Percentiles rank a stretch among this genome's conserved stretches.
These are phyloP conservation scores for Hypholoma sublateritium DNA, from an alignment of 768 basidiomycete species.

Conservation along the genomic window DNA sequence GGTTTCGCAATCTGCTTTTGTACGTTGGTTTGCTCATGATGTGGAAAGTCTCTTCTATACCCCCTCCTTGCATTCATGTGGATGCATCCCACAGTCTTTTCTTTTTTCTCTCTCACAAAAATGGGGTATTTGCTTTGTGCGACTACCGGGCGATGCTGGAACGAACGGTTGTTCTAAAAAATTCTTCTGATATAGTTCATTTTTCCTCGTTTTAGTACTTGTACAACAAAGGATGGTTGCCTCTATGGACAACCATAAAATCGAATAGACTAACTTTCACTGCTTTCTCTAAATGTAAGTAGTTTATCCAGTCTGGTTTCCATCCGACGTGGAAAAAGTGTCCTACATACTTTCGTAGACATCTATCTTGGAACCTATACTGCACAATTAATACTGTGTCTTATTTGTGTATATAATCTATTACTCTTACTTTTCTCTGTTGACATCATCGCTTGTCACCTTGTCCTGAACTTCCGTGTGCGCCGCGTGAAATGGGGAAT, in stretches of 20 bases:
- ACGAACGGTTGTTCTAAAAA: slow-evolving; percentile 23
- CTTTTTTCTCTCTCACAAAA: slow-evolving; percentile 18
- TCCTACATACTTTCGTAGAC: slow-evolving; percentile 14
- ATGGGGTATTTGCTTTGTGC: slow-evolving; percentile 20
- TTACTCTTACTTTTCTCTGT: slow-evolving; percentile 7
- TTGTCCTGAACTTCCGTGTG: slow-evolving; percentile 1
- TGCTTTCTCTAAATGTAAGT: slow-evolving; percentile 25
- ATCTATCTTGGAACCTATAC: slow-evolving; percentile 13
- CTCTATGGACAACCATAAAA: slow-evolving; percentile 28
- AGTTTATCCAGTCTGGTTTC: slow-evolving; percentile 23
- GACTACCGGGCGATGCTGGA: slow-evolving; percentile 34
- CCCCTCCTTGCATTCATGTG: slow-evolving; percentile 30
- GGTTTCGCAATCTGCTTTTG: slow-evolving; percentile 27
- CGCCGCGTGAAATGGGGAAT: slow-evolving; percentile 51
- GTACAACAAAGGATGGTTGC: slow-evolving; percentile 46
- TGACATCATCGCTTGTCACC: slow-evolving; percentile 4
- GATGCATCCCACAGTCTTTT: slow-evolving; percentile 33
- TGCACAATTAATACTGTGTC: slow-evolving; percentile 14
- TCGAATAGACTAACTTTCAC: slow-evolving; percentile 32
- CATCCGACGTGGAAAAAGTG: slow-evolving; percentile 10
- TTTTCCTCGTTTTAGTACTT: slow-evolving; percentile 32
- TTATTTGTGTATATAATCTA: slow-evolving; percentile 19
- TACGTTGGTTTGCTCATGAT: slow-evolving; percentile 38
- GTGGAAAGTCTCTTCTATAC: slow-evolving; percentile 32
- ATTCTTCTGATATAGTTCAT: slow-evolving; percentile 31